Conservation (phyloP, 2,329 filamentous ascomycete genomes). For the Trichoderma oligosporum region DNA sequence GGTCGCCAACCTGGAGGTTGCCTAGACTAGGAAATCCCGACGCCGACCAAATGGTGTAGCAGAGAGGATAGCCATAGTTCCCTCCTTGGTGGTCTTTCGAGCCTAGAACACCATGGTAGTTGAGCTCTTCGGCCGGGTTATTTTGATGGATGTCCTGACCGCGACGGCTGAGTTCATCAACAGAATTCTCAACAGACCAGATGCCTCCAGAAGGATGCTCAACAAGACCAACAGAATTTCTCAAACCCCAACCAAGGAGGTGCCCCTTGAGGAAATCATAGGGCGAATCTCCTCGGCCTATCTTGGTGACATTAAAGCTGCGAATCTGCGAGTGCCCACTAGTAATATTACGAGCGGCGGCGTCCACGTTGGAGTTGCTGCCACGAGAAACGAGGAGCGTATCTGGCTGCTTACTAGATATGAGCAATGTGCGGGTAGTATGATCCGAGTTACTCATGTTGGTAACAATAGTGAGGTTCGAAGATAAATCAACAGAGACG, state of each 20-base stretch:
- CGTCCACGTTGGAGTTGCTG: conserved; percentile 60
- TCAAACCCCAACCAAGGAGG: conserved; percentile 63
- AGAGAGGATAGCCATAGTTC: conserved; percentile 70
- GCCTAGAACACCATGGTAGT: conserved; percentile 61
- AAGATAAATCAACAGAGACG: conserved; percentile 38
- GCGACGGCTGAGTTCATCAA: conserved; percentile 57
- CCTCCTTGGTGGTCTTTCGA: conserved; percentile 33
- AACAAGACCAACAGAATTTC: conserved; percentile 68
- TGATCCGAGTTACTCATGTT: conserved; percentile 63
- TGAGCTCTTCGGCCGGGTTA: conserved; percentile 72
- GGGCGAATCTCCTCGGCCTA: conserved; percentile 28
- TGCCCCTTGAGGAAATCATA: conserved; percentile 48
- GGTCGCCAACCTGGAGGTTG: conserved; percentile 44
- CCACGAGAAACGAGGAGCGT: conserved; percentile 64
- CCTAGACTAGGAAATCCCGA: conserved; percentile 39
- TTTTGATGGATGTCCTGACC: conserved; percentile 60
- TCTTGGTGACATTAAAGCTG: conserved; percentile 45
- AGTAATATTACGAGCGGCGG: conserved; percentile 43
- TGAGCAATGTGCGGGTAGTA: conserved; percentile 62
- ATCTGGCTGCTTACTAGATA: conserved; percentile 52
- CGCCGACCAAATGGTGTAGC: conserved; percentile 63
- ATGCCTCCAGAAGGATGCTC: conserved; percentile 56
- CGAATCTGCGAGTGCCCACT: conserved; percentile 66
- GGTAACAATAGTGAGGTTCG: conserved; percentile 51
- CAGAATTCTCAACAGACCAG: conserved; percentile 66